Conservation (phyloP, 2,329 filamentous ascomycete species). For the Beauveria australis region DNA sequence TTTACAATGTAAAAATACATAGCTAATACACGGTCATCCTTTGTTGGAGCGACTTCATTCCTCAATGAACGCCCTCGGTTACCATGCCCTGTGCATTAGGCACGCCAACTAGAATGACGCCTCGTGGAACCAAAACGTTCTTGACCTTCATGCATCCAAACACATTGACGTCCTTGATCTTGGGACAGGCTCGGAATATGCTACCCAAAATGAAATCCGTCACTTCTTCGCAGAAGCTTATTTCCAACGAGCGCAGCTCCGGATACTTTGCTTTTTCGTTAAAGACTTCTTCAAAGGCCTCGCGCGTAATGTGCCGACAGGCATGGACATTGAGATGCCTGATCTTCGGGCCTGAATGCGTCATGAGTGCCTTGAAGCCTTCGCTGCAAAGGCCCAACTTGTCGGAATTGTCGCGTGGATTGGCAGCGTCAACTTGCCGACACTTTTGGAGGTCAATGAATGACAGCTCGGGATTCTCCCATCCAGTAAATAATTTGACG, state of each 20-base stretch:
- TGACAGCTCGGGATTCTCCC: slow-evolving; percentile 63
- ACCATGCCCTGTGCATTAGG: slow-evolving; percentile 53
- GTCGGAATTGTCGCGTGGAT: slow-evolving; percentile 56
- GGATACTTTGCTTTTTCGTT: slow-evolving; percentile 52
- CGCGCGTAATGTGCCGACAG: slow-evolving; percentile 69
- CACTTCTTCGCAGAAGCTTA: slow-evolving; percentile 66
- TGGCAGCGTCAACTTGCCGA: slow-evolving; percentile 64
- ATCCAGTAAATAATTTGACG: slow-evolving; percentile 61
- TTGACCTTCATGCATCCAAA: slow-evolving; percentile 59
- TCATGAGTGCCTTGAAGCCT: slow-evolving; percentile 76
- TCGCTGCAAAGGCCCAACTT: slow-evolving; percentile 65
- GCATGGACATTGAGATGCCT: slow-evolving; percentile 68
- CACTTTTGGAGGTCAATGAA: slow-evolving; percentile 70
- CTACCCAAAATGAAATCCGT: slow-evolving; percentile 56
- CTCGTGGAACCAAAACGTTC: slow-evolving; percentile 43
- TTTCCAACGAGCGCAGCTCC: slow-evolving; percentile 61
- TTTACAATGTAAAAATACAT: too few species aligned
- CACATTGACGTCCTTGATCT: slow-evolving; percentile 49
- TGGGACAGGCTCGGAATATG: slow-evolving; percentile 58
- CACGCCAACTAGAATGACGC: slow-evolving; percentile 49
- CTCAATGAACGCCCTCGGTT: slow-evolving; percentile 37
- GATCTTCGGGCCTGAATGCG: slow-evolving; percentile 64
- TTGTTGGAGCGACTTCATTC: too few species aligned
- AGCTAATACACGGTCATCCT: too few species aligned
- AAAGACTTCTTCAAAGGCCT: slow-evolving; percentile 70